phyloP scores from a whole-genome alignment of 2,329 filamentous ascomycete genomes.

The Dactylella cylindrospora region DNA sequence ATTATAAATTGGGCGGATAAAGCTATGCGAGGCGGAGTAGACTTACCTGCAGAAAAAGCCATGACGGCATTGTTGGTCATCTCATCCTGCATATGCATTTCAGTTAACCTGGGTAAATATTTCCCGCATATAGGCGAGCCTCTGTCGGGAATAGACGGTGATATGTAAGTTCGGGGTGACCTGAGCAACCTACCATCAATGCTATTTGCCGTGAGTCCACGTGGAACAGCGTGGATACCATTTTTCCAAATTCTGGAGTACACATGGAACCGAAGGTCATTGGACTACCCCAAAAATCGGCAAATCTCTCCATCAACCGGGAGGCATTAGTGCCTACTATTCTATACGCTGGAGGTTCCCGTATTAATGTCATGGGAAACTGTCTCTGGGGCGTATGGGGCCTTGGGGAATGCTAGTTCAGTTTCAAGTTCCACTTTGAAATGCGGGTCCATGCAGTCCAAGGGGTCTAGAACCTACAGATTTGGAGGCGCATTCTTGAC shows the following conservation, averaged over 20 bases:
- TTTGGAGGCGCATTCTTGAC: slow-evolving; percentile 34
- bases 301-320: slow-evolving; percentile 39
- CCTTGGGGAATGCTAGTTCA: slow-evolving; percentile 25
- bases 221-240: slow-evolving; percentile 36
- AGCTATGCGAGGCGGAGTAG: not conserved
- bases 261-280: slow-evolving; percentile 39
- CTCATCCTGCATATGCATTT: slow-evolving; percentile 31
- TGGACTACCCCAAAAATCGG: slow-evolving; percentile 39
- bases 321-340: slow-evolving; percentile 33
- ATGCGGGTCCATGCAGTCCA: slow-evolving; percentile 32
- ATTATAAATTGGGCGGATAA: slow-evolving; percentile 3
- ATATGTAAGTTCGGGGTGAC: too few relatives aligned
- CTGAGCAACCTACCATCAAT: slow-evolving; percentile 43
- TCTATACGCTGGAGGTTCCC: slow-evolving; percentile 35
- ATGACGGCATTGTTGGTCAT: slow-evolving; percentile 44
- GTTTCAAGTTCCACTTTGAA: slow-evolving; percentile 33
- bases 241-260: slow-evolving; percentile 30
- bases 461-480: slow-evolving; percentile 40
- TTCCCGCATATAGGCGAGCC: too few relatives aligned
- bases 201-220: slow-evolving; percentile 41
- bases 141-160: too few relatives aligned
- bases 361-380: slow-evolving; percentile 28
- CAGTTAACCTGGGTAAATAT: slow-evolving; percentile 28
- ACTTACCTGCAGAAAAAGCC: slow-evolving; percentile 39
- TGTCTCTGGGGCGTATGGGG: slow-evolving; percentile 19